Base-by-base conservation (phyloP, 225 moss, liverwort and hornwort species). In the Marchantia paleacea region DNA sequence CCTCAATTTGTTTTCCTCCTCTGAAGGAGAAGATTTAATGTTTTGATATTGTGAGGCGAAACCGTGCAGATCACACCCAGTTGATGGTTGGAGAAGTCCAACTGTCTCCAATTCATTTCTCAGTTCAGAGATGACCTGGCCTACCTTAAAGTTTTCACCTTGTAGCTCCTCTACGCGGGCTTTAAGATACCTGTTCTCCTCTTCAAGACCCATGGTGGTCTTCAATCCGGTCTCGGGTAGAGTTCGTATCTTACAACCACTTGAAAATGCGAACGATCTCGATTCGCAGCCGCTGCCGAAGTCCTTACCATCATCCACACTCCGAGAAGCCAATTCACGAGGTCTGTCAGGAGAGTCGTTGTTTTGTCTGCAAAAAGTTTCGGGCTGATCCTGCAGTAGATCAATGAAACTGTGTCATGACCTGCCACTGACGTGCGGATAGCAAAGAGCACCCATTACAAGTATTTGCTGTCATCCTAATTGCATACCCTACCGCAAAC, bases 101-200 rank as follows among this genome's bases (percentile, higher is more conserved):
- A 70, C 82, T n/a, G 86, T 85, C 69, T 89, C 89, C 73, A 89
- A 75, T 71, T 89, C 86, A 61, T 81, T 82, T 63, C 89, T 76
- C 54, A 89, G 71, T 70, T 89, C 89, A 75, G 81, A 85, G 49
- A 89, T 84, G 30, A 89, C 84, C 22, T 79, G 78, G 3, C 89
- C 89, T 48, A 89, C 89, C 49, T 86, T 83, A 24, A 72, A 66
- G 68, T 87, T 89, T 58, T 89, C 86, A 68, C 78, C 68, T 62
- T 86, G 84, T 55, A 89, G 60, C 81, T 89, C 85, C 24, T 83
- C 84, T 67, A 89, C 79, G 25, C 86, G 80, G 20, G 80, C 80
- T 79, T 86, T 89, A 2, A 89, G 66, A 60, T 84, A 83, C 49
- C 67, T 80, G 65, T 89, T 89, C 67, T 89, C 89, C 69, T 76